Evolutionary conservation across 2,329 filamentous ascomycete species (phyloP).

Genomic region (Didymella exigua): DNA sequence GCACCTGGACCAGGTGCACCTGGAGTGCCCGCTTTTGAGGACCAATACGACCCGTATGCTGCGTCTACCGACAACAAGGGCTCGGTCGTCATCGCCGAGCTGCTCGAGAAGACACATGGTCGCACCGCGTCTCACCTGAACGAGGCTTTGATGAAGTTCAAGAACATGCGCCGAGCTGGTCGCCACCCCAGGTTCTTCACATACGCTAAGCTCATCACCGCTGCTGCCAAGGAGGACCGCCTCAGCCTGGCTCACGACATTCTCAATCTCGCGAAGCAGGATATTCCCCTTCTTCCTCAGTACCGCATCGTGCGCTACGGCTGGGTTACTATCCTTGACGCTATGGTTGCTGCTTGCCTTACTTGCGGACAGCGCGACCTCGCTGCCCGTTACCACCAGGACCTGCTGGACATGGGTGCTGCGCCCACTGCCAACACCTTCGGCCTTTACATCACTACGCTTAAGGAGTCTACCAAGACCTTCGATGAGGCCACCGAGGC

Average conservation of each 20-base stretch:
- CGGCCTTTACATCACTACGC: conserved; percentile 97
- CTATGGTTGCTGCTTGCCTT: conserved; percentile 93
- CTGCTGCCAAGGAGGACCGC: conserved; percentile 83
- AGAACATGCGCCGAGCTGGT: conserved; percentile 90
- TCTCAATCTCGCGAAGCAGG: conserved; percentile 83
- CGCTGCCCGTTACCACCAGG: conserved; percentile 87
- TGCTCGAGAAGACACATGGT: conserved; percentile 80
- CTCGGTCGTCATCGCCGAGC: conserved; percentile 86
- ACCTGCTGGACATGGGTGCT: conserved; percentile 86
- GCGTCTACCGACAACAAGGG: conserved; percentile 91
- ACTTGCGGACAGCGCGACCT: conserved; percentile 78
- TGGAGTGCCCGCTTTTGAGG: conserved; percentile 70
- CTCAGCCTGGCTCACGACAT: conserved; percentile 84
- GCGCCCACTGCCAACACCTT: conserved; percentile 97
- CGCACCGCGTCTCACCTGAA: conserved; percentile 75
- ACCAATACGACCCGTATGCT: conserved; percentile 89
- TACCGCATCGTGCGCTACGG: conserved; percentile 90
- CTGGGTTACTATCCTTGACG: conserved; percentile 94
- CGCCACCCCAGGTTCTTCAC: conserved; percentile 95
- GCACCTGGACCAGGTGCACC: conserved; percentile 56
- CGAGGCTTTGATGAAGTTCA: conserved; percentile 82
- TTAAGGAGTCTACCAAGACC: conserved; percentile 96
- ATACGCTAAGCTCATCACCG: conserved; percentile 92
- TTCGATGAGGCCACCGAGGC: conserved; percentile 97
- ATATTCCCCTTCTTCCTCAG: conserved; percentile 83